Percentiles rank a stretch among this genome's conserved stretches.
Conservation (phyloP, 176 grass and related monocot genomes). For the Areca catechu region DNA sequence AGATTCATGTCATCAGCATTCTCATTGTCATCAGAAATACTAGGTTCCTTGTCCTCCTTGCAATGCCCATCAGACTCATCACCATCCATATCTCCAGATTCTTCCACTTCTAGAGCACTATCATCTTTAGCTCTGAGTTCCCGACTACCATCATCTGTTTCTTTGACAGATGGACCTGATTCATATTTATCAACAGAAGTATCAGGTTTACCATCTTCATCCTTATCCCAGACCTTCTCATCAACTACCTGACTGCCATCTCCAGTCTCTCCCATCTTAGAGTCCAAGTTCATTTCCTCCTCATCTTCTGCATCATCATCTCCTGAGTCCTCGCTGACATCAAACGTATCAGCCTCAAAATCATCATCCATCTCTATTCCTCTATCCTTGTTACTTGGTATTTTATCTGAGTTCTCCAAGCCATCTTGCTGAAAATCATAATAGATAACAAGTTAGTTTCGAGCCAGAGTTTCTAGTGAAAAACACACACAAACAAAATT, state of each 20-base stretch:
- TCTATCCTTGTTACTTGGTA: slow-evolving; percentile 46
- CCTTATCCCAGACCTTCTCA: slow-evolving; percentile 76
- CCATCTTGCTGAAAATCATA: slow-evolving; percentile 40
- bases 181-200: slow-evolving; percentile 68
- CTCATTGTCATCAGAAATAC: slow-evolving; percentile 33
- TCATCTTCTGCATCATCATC: slow-evolving; percentile 39
- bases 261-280: slow-evolving; percentile 77
- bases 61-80: slow-evolving; percentile 36
- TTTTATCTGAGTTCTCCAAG: slow-evolving; percentile 44
- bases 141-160: slow-evolving; percentile 34
- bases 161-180: slow-evolving; percentile 57
- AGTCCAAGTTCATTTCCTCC: slow-evolving; percentile 66
- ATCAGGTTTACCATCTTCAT: slow-evolving; percentile 64
- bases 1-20: slow-evolving; percentile 25
- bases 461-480: too few relatives aligned
- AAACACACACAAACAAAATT: too few relatives aligned
- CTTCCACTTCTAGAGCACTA: slow-evolving; percentile 36
- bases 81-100: slow-evolving; percentile 42
- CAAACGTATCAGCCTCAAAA: slow-evolving; percentile 54
- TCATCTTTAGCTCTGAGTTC: slow-evolving; percentile 94
- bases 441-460: neutral
- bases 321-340: slow-evolving; percentile 72
- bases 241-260: slow-evolving; percentile 63
- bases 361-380: slow-evolving; percentile 73
- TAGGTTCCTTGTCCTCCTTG: slow-evolving; percentile 46